phyloP scores from a whole-genome alignment of 2,329 filamentous ascomycete species.

The Fusarium sp. region DNA sequence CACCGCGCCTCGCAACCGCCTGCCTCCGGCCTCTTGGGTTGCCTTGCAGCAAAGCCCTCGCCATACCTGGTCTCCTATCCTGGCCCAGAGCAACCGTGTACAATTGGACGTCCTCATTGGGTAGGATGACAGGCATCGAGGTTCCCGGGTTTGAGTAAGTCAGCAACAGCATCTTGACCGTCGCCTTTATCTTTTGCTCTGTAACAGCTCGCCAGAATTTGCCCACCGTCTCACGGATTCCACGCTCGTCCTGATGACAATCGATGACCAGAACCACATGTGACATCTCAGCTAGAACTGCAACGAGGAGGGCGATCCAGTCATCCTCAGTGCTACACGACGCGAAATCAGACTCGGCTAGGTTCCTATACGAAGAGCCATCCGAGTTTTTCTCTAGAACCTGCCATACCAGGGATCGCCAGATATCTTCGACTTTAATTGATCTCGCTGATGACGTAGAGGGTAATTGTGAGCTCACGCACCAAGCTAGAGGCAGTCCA shows the following conservation, averaged over 20 bases:
- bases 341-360: conserved; percentile 15
- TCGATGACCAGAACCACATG: conserved; percentile 16
- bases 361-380: neutral
- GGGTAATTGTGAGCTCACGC: conserved; percentile 6
- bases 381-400: conserved; percentile 5
- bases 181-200: conserved; percentile 7
- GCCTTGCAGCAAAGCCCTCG: conserved; percentile 17
- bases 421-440: conserved; percentile 1
- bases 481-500: conserved; percentile 17
- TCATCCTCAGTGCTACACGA: conserved; percentile 13
- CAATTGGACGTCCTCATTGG: conserved; percentile 8
- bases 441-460: neutral
- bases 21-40: conserved; percentile 6
- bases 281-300: conserved; percentile 11
- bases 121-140: conserved; percentile 8
- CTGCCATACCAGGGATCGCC: conserved; percentile 17
- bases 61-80: conserved; percentile 13
- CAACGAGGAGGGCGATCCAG: conserved; percentile 18
- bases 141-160: conserved; percentile 17
- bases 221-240: neutral
- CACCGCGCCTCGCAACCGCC: conserved; percentile 14
- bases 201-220: conserved; percentile 14
- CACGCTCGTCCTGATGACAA: neutral
- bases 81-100: conserved; percentile 13
- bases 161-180: conserved; percentile 26